Base-by-base conservation (phyloP, 2,329 filamentous ascomycete species). In the Arachnomyces sp. region DNA sequence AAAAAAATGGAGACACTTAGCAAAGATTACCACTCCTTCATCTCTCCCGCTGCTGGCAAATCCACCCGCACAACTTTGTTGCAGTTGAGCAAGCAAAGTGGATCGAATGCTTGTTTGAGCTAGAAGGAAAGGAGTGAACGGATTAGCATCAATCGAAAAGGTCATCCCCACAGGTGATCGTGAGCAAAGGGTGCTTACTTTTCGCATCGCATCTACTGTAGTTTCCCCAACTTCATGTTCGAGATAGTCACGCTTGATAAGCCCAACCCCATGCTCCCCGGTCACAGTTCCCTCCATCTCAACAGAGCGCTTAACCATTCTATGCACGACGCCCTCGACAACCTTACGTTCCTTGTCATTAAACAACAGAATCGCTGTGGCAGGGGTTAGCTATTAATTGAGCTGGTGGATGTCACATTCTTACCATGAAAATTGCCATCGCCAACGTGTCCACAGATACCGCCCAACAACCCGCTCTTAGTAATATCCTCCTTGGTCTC, bases 381-480 rank as follows among this genome's bases (percentile, higher is more conserved):
- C 31, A 40, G 38, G 33, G 21, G 37, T 49, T 37, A 45, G 40
- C 25, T 18, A 13, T 9, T 6, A 13, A n/a, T 11, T 21, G 8
- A n/a, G 3, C 34, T 8, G 25, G 12, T 34, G 28, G 31, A 18
- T 31, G n/a, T 18, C 32, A 29, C 21, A 7, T 55, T 55, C 57
- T 66, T 64, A 72, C 77, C 70, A 53, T 86, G 82, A 52, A 86
- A 86, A 52, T 86, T 86, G 14, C 82, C 82, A 56, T 86, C 82
- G 2, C 82, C 82, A 1, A 85, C 82, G 55, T 86, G 82, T 0
- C 82, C 82, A 16, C 84, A 72, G n/a, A 86, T 83, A 31, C 73
- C 75, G 15, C 72, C 78, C 30, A 79, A 67, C 2, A 88, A 62
- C 0, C 80, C 79, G 21, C 78, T 77, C 48, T 73, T 68, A 7